Percentiles rank a stretch among this genome's conserved stretches.
Evolutionary conservation across 768 basidiomycete genomes (phyloP).

Genomic region (Tephrocybe sp.): DNA sequence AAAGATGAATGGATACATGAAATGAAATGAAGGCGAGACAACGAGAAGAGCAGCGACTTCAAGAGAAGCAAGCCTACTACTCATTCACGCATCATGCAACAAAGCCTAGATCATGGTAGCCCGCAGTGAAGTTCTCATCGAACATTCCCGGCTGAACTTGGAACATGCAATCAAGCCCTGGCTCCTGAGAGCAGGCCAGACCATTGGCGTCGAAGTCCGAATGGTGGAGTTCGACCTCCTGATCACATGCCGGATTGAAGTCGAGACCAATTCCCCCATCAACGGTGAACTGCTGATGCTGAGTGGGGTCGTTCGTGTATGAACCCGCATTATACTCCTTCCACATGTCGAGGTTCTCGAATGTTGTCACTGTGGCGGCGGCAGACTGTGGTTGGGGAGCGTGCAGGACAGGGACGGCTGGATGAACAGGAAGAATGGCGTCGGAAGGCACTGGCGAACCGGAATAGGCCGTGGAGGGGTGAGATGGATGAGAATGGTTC

Average conservation of each 20-base stretch:
- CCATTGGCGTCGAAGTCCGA: background rate
- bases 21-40: background rate
- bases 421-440: background rate
- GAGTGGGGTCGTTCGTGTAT: slow-evolving; percentile 1
- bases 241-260: slow-evolving; percentile 1
- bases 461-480: slow-evolving; percentile 41
- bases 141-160: slow-evolving; percentile 5
- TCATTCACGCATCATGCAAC: background rate
- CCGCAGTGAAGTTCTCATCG: slow-evolving; percentile 1
- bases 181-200: background rate
- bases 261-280: background rate
- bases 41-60: too few species aligned
- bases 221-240: slow-evolving; percentile 4
- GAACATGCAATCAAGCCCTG: slow-evolving; percentile 10
- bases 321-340: slow-evolving; percentile 10
- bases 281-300: slow-evolving; percentile 1
- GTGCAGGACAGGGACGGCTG: slow-evolving; percentile 16
- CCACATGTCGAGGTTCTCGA: slow-evolving; percentile 17
- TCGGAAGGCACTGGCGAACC: slow-evolving; percentile 36
- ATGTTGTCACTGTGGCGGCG: slow-evolving; percentile 9
- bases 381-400: slow-evolving; percentile 23
- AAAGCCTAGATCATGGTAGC: background rate
- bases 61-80: background rate
- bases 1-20: background rate
- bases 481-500: slow-evolving; percentile 10